phyloP scores from a whole-genome alignment of 75 land plant species.

The Selaginella tamariscina region DNA sequence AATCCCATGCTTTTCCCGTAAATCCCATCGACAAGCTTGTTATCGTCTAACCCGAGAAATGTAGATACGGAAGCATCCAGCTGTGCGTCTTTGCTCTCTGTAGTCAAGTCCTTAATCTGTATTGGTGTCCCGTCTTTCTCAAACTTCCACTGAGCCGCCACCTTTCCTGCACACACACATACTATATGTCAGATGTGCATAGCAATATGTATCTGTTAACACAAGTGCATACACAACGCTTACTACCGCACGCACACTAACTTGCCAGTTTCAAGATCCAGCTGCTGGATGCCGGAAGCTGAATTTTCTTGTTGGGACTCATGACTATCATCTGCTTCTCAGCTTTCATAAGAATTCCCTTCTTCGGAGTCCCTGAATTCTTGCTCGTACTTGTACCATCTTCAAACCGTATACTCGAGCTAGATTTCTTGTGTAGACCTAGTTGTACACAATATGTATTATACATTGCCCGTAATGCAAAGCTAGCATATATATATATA shows the following conservation, averaged over 20 bases:
- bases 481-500: too few relatives aligned
- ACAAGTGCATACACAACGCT: too few relatives aligned
- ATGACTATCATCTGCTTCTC: not conserved
- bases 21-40: conserved; percentile 13
- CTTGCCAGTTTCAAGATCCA: conserved; percentile 5
- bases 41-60: conserved; percentile 4
- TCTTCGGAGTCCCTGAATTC: not conserved
- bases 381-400: too few relatives aligned
- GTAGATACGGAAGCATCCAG: conserved; percentile 2
- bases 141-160: conserved; percentile 8
- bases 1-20: not conserved
- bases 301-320: not conserved
- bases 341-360: not conserved
- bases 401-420: too few relatives aligned
- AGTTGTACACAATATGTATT: too few relatives aligned
- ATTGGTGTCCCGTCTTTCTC: conserved; percentile 10
- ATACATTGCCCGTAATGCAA: too few relatives aligned
- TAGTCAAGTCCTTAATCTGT: not conserved
- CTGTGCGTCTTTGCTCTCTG: conserved; percentile 2
- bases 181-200: too few relatives aligned
- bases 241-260: too few relatives aligned
- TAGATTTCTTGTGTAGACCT: too few relatives aligned
- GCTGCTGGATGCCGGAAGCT: conserved; percentile 2
- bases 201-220: too few relatives aligned
- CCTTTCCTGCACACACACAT: too few relatives aligned